Percentiles rank a stretch among this genome's conserved stretches.
Evolutionary conservation across 2,329 filamentous ascomycete species (phyloP).

Genomic region (Penicillium sp.): DNA sequence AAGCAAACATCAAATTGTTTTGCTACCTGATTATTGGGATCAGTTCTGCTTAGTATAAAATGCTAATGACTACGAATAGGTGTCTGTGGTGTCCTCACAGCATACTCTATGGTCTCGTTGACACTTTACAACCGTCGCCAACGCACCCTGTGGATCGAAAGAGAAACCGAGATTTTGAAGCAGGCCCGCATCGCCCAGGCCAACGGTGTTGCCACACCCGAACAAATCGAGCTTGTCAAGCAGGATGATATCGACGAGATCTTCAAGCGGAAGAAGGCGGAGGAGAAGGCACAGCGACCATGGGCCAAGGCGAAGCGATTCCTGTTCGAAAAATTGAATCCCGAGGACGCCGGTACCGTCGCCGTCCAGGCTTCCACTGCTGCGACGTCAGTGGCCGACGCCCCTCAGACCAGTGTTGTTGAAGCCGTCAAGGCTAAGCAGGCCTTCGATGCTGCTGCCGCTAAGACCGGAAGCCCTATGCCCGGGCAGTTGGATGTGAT

Average conservation of each 20-base stretch:
- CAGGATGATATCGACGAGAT: conserved; percentile 47
- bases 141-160: conserved; percentile 60
- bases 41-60: not conserved
- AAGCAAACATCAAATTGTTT: not conserved
- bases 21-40: not conserved
- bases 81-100: conserved; percentile 58
- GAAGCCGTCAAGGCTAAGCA: conserved; percentile 40
- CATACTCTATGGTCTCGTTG: conserved; percentile 65
- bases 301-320: conserved; percentile 41
- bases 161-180: conserved; percentile 42
- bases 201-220: conserved; percentile 38
- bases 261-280: conserved; percentile 38
- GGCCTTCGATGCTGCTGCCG: conserved; percentile 29
- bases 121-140: conserved; percentile 66
- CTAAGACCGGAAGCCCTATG: conserved; percentile 14
- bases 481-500: conserved; percentile 36
- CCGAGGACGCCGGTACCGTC: conserved; percentile 27
- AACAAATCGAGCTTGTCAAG: conserved; percentile 45
- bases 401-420: conserved; percentile 27
- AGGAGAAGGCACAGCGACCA: conserved; percentile 38
- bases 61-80: conserved; percentile 40
- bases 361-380: conserved; percentile 3
- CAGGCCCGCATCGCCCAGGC: conserved; percentile 44
- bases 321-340: conserved; percentile 40
- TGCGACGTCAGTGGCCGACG: conserved; percentile 6